These are phyloP conservation scores for Mortierella sp. DNA, from an alignment of 371 early-diverging fungal genomes.

Conservation along the genomic window DNA sequence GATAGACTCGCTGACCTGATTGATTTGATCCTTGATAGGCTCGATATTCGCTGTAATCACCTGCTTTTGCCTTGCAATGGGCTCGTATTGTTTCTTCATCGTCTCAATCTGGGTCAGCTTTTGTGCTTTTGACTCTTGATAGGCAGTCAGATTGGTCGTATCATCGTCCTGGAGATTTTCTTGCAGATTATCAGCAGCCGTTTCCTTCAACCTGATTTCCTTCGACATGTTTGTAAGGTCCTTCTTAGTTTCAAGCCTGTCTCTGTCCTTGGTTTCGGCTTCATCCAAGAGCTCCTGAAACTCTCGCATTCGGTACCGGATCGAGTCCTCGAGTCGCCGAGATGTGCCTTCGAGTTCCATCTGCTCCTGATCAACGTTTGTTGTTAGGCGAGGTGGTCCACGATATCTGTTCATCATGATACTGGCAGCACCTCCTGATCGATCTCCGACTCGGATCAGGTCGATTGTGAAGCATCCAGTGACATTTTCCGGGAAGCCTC, in stretches of 20 bases:
- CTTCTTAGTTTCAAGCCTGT: slow-evolving; percentile 18
- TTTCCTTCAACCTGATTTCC: slow-evolving; percentile 13
- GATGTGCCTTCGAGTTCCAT: slow-evolving; percentile 47
- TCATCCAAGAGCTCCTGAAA: slow-evolving; percentile 32
- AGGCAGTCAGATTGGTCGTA: slow-evolving; percentile 19
- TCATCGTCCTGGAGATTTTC: slow-evolving; percentile 27
- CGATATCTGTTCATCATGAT: slow-evolving; percentile 55
- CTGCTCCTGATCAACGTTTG: slow-evolving; percentile 58
- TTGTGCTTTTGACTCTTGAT: slow-evolving; percentile 55
- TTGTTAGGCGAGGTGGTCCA: slow-evolving; percentile 62
- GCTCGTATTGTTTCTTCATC: slow-evolving; percentile 49
- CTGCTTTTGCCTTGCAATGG: slow-evolving; percentile 35
- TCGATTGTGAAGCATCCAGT: slow-evolving; percentile 71
- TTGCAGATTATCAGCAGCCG: slow-evolving; percentile 23
- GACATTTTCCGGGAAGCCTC: slow-evolving; percentile 77
- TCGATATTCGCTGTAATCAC: slow-evolving; percentile 26
- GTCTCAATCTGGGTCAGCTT: slow-evolving; percentile 43
- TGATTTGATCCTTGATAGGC: slow-evolving; percentile 29
- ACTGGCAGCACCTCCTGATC: slow-evolving; percentile 50
- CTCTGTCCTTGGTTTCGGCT: slow-evolving; percentile 12
- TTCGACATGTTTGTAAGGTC: slow-evolving; percentile 6
- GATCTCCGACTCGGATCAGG: slow-evolving; percentile 76
- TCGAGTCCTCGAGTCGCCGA: slow-evolving; percentile 30
- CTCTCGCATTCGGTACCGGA: slow-evolving; percentile 24
- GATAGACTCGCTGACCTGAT: slow-evolving; percentile 45